Base-by-base conservation (phyloP, 805 yeast genomes). In the Danielia oregonensis region DNA sequence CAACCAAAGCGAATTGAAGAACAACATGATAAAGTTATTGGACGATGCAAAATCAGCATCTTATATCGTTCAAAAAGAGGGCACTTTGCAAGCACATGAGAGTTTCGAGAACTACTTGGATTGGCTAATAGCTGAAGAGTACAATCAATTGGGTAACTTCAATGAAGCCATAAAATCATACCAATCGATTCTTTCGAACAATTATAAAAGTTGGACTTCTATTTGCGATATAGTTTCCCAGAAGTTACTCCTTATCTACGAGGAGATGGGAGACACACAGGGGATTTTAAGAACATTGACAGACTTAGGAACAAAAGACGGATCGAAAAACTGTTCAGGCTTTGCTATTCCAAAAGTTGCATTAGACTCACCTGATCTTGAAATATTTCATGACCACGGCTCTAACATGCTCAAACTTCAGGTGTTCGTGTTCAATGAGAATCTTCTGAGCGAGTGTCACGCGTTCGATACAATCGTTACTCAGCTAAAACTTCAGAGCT, bases 71-170 rank as follows among this genome's bases (percentile, higher is more conserved):
- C 6, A 11, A 9, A 11, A 26, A 26, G 17, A 47, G 44, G 26
- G 49, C 9, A 19, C 49, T 28, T 49, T 51, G 35, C 30, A 46
- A 9, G 23, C 21, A 3, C 40, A 44, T 4, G 17, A 14, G 4
- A 17, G 37, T 6, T 17, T 39, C 8, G 36, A 36, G 14, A 19
- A 16, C 24, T 73, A 61, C 45, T 52, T 74, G 10, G 63, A 68
- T 44, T 74, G 68, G 56, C 66, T 72, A 42, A 51, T 79, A 6
- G 87, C 74, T 1, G 78, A 78, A 30, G 71, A 65, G 35, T 62
- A 66, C 41, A 65, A 49, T 24, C 29, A 17, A 5, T 3, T 30
- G 2, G 32, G 28, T 1, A 42, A 50, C 9, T 39, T 32, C 8
- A 39, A 34, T 9, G 37, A 36, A 9, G 61, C 67, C 2, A 42